Base-by-base conservation (phyloP, 73 alveolate species). In the Breviolum minutum region DNA sequence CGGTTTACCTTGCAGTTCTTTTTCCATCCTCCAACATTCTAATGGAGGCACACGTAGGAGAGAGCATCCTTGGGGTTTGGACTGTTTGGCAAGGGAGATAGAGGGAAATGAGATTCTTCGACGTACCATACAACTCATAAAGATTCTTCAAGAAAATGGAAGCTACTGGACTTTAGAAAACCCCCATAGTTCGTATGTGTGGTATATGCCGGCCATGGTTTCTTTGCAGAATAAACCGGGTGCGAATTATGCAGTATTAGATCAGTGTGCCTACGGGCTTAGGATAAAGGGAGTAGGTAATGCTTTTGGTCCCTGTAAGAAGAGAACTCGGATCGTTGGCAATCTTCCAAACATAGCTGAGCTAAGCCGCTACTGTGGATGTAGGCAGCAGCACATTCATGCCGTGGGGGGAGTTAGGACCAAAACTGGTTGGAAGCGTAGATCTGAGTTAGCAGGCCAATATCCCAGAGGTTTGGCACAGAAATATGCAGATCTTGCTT, bases 241-340 rank as follows among this genome's bases (percentile, higher is more conserved):
- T 7, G 54, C 7, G 8, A 8, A 7, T 26, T 6, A 0, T 5
- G 63, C 63, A 1, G 62, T 6, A 27, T 0, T 85, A 63, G 63
- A 85, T 30, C 94, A 85, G 12, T 85, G 94, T 12, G 79, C 80
- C 9, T 85, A 85, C 13, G 94, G 94, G 19, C 63, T 85, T 0
- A 85, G 27, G 30, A n/a, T 85, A 5, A 62, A 12, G 64, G 94
- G 19, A 10, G n/a, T 3, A 7, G 64, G 27, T 26, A 79, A 79
- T 6, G 26, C 26, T 8, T 0, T 22, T 8, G 79, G 94, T 26
- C 94, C 94, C 6, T 85, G 82, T 32, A 71, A 20, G 29, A 71
- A 71, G 26, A n/a, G n/a, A n/a, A n/a, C n/a, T n/a, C n/a, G n/a
- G n/a, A n/a, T n/a, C n/a, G n/a, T n/a, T n/a, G n/a, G n/a, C n/a